Conservation (phyloP, 2,329 filamentous ascomycete genomes). For the Xylariaceae sp. region DNA sequence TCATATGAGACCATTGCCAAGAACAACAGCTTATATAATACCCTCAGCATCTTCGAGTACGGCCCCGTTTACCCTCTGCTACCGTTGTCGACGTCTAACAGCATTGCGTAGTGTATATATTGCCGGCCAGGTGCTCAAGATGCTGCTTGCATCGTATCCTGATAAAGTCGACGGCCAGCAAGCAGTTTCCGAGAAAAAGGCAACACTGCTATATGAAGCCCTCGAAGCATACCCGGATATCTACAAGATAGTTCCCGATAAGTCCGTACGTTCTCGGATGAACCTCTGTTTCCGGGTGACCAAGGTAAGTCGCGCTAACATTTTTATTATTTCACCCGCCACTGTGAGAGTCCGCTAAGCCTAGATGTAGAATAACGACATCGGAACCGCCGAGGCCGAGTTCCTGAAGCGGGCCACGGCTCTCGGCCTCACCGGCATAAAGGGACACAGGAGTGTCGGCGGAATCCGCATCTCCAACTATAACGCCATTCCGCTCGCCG, state of each 20-base stretch:
- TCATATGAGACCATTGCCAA: constrained; percentile 85
- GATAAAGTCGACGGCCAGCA: constrained; percentile 78
- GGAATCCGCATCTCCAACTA: constrained; percentile 89
- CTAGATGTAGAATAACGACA: constrained; percentile 50
- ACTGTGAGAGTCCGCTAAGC: constrained; percentile 11
- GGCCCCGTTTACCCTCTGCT: constrained; percentile 24
- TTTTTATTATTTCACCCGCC: no score
- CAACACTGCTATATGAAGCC: constrained; percentile 72
- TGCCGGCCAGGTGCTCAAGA: constrained; percentile 84
- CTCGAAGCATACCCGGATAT: constrained; percentile 73
- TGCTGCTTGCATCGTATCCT: constrained; percentile 66
- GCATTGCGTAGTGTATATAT: constrained; percentile 70
- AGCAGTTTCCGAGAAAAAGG: constrained; percentile 72
- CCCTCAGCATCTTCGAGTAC: constrained; percentile 85
- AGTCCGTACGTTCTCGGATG: constrained; percentile 79
- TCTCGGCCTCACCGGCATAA: constrained; percentile 74
- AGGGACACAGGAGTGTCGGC: constrained; percentile 85
- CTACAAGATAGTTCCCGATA: constrained; percentile 79
- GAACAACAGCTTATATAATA: constrained; percentile 96
- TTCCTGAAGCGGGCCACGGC: constrained; percentile 76
- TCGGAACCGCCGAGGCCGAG: constrained; percentile 72
- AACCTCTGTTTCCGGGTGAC: constrained; percentile 89
- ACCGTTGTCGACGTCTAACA: neutral
- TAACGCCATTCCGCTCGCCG: constrained; percentile 75
- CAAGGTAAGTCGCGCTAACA: constrained; percentile 44